Evolutionary conservation across 352 stramenopile species (phyloP), one percentile per base, ranked within the genome.

Genomic region (Phytophthora sansomeana): DNA sequence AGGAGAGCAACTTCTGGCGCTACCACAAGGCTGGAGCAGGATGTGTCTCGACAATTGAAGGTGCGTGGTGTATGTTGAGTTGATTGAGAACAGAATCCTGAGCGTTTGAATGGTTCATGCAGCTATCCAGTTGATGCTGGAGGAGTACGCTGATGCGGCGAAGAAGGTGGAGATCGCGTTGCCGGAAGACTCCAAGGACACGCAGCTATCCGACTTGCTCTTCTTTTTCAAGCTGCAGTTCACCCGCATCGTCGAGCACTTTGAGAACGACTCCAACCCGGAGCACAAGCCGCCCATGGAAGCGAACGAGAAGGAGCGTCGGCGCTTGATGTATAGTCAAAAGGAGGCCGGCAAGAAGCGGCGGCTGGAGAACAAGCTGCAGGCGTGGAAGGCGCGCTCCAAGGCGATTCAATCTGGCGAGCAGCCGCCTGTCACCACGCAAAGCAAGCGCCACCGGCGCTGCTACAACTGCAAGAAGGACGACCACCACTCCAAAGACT

Each of bases 31-130:
- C 86, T 21, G 88, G 88, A 46, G 84, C 83, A 6, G 88, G 88
- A 16, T 96, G 88, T 29, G 85, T 96, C n/a, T 96, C 88, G 7
- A 96, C 88, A 0, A 96, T 96, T 63, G 88, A 96, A 96, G 88
- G 88, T 93, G 36, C n/a, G 60, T 30, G 52, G 5, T 30, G 4
- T 30, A 17, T 61, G 17, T 69, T 62, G 35, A 65, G 48, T n/a
- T 44, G 26, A 21, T 50, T 44, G 30, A 43, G 32, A 29, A 6
- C 2, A 55, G 6, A 14, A 24, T 24, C 1, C 49, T 63, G 19
- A 32, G 55, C 9, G 14, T 47, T 9, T 56, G 11, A 41, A 41
- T 30, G 42, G 10, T 72, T 73, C n/a, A 28, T 63, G 19, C 42
- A 96, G 86, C 88, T 14, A 92, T 96, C 36, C 72, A 96, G 42